Conservation (phyloP, 1,284 basidiomycete species). For the Boletus semigastroideus region DNA sequence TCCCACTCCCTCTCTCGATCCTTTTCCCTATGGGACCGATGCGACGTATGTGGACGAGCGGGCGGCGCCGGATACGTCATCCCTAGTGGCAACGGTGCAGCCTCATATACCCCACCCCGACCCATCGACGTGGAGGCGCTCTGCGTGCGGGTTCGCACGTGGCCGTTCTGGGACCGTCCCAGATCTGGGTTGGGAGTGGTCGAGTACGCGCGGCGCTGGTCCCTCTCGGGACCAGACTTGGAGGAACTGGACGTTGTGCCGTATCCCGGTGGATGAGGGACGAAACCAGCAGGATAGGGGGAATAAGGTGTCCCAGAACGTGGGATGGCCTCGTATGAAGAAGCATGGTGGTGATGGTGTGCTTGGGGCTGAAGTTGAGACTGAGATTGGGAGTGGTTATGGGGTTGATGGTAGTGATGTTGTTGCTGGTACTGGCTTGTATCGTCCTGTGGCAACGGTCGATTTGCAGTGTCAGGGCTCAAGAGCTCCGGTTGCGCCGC, state of each 20-base stretch:
- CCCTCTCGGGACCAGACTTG: neutral
- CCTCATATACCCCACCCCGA: conserved; percentile 25
- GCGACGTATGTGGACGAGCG: conserved; percentile 25
- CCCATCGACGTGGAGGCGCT: conserved; percentile 13
- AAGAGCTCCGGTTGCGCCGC: conserved; percentile 24
- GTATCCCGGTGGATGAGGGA: conserved; percentile 9
- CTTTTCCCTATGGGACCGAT: conserved; percentile 12
- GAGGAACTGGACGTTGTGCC: neutral
- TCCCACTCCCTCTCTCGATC: neutral
- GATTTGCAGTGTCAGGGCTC: conserved; percentile 33
- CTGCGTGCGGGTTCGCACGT: conserved; percentile 14
- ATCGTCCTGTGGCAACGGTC: conserved; percentile 26
- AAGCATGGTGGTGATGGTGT: conserved; percentile 11
- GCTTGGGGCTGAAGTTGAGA: conserved; percentile 31
- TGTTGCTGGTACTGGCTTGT: conserved; percentile 15
- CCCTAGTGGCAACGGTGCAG: conserved; percentile 33
- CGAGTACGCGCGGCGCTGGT: neutral
- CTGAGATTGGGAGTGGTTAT: neutral
- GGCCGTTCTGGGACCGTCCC: neutral
- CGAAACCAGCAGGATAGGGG: conserved; percentile 19
- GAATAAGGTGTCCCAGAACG: conserved; percentile 12
- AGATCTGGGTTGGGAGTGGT: neutral
- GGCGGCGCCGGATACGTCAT: conserved; percentile 35
- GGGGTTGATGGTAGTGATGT: neutral
- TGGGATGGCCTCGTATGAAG: conserved; percentile 7